Conservation (phyloP, 305 asterid species). For the Fraxinus albicans region DNA sequence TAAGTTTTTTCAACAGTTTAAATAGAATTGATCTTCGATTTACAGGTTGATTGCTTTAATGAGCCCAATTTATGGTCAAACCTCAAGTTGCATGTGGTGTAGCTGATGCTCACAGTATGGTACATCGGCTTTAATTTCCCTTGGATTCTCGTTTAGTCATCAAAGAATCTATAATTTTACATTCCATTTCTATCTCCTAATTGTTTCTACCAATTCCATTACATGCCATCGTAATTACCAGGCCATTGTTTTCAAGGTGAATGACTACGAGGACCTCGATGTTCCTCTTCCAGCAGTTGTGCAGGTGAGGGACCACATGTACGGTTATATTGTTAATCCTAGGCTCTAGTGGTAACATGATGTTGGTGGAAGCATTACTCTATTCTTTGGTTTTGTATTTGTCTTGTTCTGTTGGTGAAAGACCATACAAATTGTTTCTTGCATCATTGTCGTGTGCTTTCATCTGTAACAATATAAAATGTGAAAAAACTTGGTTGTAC, state of each 20-base stretch:
- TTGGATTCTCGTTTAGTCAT: background rate
- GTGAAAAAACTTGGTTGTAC: constrained; percentile 5
- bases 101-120: constrained; percentile 96
- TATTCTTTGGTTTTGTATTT: constrained; percentile 6
- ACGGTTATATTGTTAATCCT: constrained; percentile 14
- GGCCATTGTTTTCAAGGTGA: constrained; percentile 80
- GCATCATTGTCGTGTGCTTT: background rate
- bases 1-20: constrained; percentile 26
- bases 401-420: constrained; percentile 6
- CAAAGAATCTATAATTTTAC: constrained; percentile 9
- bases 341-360: constrained; percentile 18
- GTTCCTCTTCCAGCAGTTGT: constrained; percentile 93
- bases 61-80: constrained; percentile 72
- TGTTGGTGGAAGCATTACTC: background rate
- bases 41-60: constrained; percentile 79
- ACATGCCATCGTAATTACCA: constrained; percentile 22
- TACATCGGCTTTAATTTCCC: constrained; percentile 24
- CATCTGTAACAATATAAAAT: background rate
- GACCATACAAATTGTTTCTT: constrained; percentile 6
- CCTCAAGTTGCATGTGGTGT: constrained; percentile 98
- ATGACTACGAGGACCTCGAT: constrained; percentile 70
- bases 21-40: constrained; percentile 30
- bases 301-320: constrained; percentile 54
- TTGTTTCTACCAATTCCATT: background rate
- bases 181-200: background rate